phyloP scores from a whole-genome alignment of 441 rosid species.

The Croton setiger region DNA sequence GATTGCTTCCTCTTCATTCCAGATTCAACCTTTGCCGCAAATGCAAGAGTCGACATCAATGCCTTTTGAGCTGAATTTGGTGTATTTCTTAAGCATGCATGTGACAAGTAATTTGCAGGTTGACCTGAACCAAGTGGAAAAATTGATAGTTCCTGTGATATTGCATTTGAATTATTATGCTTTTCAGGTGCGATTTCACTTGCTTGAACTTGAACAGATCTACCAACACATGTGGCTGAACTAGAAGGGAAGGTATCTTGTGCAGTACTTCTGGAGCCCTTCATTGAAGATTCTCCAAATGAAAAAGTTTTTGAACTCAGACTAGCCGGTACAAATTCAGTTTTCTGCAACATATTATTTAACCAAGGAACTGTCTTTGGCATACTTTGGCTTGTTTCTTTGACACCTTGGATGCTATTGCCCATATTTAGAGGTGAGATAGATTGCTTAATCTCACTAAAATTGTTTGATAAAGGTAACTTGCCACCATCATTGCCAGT shows the following conservation, averaged over 20 bases:
- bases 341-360: constrained; percentile 21
- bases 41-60: constrained; percentile 51
- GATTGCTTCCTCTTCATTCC: constrained; percentile 38
- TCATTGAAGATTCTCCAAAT: constrained; percentile 12
- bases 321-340: constrained; percentile 13
- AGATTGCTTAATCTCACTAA: constrained; percentile 17
- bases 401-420: constrained; percentile 4
- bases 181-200: constrained; percentile 20
- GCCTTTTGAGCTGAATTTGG: constrained; percentile 46
- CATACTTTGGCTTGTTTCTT: constrained; percentile 14
- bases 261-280: constrained; percentile 14
- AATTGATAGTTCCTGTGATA: constrained; percentile 18
- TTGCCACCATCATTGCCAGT: constrained; percentile 18
- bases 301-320: constrained; percentile 18
- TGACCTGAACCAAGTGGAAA: constrained; percentile 26
- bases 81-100: constrained; percentile 27
- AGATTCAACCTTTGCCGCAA: constrained; percentile 56
- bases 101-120: constrained; percentile 28
- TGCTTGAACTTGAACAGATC: constrained; percentile 30
- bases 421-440: constrained; percentile 6
- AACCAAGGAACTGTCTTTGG: constrained; percentile 10
- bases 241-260: constrained; percentile 22
- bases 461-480: constrained; percentile 14
- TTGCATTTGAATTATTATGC: constrained; percentile 19
- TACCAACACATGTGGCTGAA: constrained; percentile 14